Percentiles rank a stretch among this genome's conserved stretches.
Evolutionary conservation across 208 protist genomes (phyloP).

Genomic region (Endotrypanum monterogeii): DNA sequence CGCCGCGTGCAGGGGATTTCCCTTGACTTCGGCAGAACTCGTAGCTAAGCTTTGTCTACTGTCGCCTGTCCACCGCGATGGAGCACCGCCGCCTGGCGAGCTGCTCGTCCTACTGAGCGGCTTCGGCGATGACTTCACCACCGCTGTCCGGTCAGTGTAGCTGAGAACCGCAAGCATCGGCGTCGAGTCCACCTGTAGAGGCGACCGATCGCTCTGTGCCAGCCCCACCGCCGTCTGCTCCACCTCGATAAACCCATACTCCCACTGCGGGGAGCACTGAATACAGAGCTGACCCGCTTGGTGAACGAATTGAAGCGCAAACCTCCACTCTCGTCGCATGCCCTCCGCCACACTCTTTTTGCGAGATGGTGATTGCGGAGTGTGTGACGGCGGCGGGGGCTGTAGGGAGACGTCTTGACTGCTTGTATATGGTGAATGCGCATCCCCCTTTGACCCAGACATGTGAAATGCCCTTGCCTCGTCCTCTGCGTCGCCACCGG

Average conservation of each 20-base stretch:
- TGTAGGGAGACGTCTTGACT: background rate
- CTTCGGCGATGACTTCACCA: constrained; percentile 17
- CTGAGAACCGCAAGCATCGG: constrained; percentile 43
- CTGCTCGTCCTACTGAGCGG: background rate
- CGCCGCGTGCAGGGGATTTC: background rate
- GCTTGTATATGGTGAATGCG: background rate
- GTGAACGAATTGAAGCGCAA: constrained; percentile 72
- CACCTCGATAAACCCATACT: constrained; percentile 83
- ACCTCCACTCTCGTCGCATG: constrained; percentile 92
- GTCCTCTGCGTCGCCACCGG: constrained; percentile 8
- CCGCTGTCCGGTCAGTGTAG: constrained; percentile 67
- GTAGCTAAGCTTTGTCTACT: constrained; percentile 1
- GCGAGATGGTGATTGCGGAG: background rate
- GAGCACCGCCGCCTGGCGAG: background rate
- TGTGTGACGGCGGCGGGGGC: background rate
- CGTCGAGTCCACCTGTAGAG: background rate
- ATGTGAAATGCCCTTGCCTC: background rate
- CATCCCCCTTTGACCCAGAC: background rate
- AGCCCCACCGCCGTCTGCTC: constrained; percentile 34
- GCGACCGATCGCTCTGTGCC: constrained; percentile 18
- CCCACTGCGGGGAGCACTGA: constrained; percentile 78
- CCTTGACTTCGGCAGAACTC: background rate
- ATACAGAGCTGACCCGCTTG: constrained; percentile 66
- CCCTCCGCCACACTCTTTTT: constrained; percentile 35
- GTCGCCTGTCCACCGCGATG: background rate